Evolutionary conservation across 2,329 filamentous ascomycete species (phyloP), one percentile per base, ranked within the genome.

Genomic region (Graphium sp.): DNA sequence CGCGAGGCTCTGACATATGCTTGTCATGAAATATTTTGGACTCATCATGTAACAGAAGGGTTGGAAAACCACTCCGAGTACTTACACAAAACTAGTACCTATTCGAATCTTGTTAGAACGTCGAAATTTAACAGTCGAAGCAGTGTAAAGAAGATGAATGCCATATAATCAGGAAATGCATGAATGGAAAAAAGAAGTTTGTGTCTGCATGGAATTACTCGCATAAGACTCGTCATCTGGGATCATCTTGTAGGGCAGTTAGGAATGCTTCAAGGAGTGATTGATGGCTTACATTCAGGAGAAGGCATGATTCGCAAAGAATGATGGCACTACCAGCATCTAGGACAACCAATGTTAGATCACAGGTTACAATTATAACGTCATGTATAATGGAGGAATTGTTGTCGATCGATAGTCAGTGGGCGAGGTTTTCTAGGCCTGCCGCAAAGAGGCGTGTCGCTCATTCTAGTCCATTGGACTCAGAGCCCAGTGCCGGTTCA

Each of bases 371-470:
- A n/a, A n/a, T n/a, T n/a, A n/a, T n/a, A n/a, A n/a, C n/a, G n/a
- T n/a, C n/a, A n/a, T n/a, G n/a, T n/a, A n/a, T n/a, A n/a, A n/a
- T n/a, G n/a, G n/a, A n/a, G n/a, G n/a, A n/a, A n/a, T n/a, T n/a
- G n/a, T n/a, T n/a, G n/a, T n/a, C n/a, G n/a, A n/a, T n/a, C n/a
- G n/a, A 19, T 35, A 43, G 58, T 92, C 84, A 92, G 84, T 87
- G 80, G 84, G 81, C 83, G 74, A 92, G 84, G 85, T 92, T 93
- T 93, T 91, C 83, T 91, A 93, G 82, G 84, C 84, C 83, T 92
- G 83, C 81, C 83, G 57, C 82, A 81, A 80, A 68, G 58, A 81
- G 83, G 82, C 71, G 78, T 70, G 73, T 84, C 80, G 62, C 84
- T 83, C 83, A 73, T 72, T 60, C 54, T 51, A 47, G 43, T 52